phyloP scores from a whole-genome alignment of 192 early-diverging fungal genomes.

The Backusella parvicylindrica region DNA sequence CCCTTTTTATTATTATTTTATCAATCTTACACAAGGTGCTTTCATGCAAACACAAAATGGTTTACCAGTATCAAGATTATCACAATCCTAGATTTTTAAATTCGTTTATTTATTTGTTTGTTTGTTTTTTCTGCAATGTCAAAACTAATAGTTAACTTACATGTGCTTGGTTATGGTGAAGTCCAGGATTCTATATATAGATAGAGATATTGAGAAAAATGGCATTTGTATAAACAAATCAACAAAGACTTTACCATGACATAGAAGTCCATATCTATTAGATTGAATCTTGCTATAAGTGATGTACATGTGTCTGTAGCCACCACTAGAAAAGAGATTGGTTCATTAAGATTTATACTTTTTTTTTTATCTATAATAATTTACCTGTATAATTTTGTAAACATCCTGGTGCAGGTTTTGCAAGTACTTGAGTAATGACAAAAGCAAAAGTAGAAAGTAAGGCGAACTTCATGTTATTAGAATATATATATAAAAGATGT shows the following conservation, averaged over 20 bases:
- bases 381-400: neutral
- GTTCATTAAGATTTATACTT: neutral
- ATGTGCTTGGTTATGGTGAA: neutral
- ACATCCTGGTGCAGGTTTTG: neutral
- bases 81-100: neutral
- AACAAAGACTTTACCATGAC: neutral
- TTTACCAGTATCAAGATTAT: constrained; percentile 3
- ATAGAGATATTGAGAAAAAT: no score
- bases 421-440: neutral
- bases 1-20: neutral
- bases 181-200: constrained; percentile 8
- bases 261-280: neutral
- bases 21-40: neutral
- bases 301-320: neutral
- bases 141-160: no score
- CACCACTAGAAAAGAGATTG: neutral
- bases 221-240: no score
- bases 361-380: neutral
- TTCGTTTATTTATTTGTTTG: neutral
- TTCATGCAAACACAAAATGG: constrained; percentile 6
- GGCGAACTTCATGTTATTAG: neutral
- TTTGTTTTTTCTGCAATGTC: no score
- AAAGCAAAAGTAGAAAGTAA: neutral
- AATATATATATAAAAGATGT: no score
- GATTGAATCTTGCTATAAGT: neutral